Evolutionary conservation across 129 eudicot genomes (phyloP).

Genomic region (Cynara cardunculus): DNA sequence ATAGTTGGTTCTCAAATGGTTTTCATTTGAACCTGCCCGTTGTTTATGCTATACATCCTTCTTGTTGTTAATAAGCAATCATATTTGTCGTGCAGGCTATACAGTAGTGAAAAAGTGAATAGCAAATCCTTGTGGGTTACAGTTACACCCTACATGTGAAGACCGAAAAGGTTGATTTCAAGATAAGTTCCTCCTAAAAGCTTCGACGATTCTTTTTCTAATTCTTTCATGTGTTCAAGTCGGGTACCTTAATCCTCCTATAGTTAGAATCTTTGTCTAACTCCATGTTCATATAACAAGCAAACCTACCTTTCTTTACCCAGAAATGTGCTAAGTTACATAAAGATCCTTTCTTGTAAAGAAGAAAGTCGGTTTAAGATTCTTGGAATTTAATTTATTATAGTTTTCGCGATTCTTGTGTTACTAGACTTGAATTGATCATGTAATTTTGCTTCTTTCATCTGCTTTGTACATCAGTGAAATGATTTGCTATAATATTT

Average conservation of each 20-base stretch:
- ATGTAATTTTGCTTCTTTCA: conserved; percentile 27
- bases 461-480: conserved; percentile 21
- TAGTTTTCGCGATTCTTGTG: conserved; percentile 7
- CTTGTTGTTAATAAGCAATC: conserved; percentile 4
- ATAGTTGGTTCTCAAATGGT: neutral
- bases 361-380: conserved; percentile 20
- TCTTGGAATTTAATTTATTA: conserved; percentile 11
- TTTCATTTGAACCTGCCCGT: neutral
- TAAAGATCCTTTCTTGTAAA: conserved; percentile 16
- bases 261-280: conserved; percentile 25
- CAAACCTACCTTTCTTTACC: conserved; percentile 24
- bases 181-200: conserved; percentile 22
- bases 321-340: conserved; percentile 4
- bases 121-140: conserved; percentile 23
- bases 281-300: conserved; percentile 31
- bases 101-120: conserved; percentile 59
- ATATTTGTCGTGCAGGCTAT: conserved; percentile 45
- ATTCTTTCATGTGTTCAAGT: conserved; percentile 33
- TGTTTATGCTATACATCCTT: neutral
- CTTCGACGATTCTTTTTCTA: conserved; percentile 28
- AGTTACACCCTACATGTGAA: conserved; percentile 32
- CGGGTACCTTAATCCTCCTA: conserved; percentile 6
- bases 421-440: neutral
- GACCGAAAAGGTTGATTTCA: conserved; percentile 20
- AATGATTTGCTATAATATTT: conserved; percentile 2